These are phyloP conservation scores for Multifurca ochricompacta DNA, from an alignment of 768 basidiomycete genomes.

Conservation along the genomic window DNA sequence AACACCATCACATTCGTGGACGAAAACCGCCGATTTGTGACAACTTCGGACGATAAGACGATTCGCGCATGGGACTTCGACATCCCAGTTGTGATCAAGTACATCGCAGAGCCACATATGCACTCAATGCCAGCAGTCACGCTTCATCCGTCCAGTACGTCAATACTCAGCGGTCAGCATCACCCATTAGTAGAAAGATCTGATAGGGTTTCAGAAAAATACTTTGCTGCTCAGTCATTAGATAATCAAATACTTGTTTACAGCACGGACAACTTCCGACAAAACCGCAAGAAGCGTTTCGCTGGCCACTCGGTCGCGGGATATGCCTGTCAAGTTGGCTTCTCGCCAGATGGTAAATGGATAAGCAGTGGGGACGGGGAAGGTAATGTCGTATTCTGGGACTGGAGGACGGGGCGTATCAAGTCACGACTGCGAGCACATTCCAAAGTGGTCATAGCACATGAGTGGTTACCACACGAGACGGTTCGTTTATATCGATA, in stretches of 20 bases:
- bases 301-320: slow-evolving; percentile 96
- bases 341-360: slow-evolving; percentile 98
- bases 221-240: slow-evolving; percentile 94
- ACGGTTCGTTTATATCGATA: slow-evolving; percentile 46
- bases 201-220: slow-evolving; percentile 62
- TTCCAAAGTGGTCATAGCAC: slow-evolving; percentile 93
- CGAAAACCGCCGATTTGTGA: slow-evolving; percentile 94
- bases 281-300: slow-evolving; percentile 97
- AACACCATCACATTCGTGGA: slow-evolving; percentile 99
- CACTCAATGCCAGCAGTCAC: slow-evolving; percentile 99
- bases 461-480: slow-evolving; percentile 98
- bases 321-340: slow-evolving; percentile 94
- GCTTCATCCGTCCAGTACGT: slow-evolving; percentile 88
- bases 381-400: slow-evolving; percentile 97
- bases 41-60: slow-evolving; percentile 98
- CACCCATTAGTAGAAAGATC: slow-evolving; percentile 13
- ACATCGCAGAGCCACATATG: slow-evolving; percentile 99
- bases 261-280: slow-evolving; percentile 96
- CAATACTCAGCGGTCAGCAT: not conserved
- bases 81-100: slow-evolving; percentile 99
- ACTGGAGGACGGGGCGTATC: slow-evolving; percentile 97
- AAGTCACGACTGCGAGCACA: slow-evolving; percentile 86
- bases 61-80: slow-evolving; percentile 99
- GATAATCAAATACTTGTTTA: slow-evolving; percentile 99
- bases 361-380: slow-evolving; percentile 94